Evolutionary conservation across 1,139 yeast genomes (phyloP), one percentile per base, ranked within the genome.

Genomic region (Zygoascus hellenicus): DNA sequence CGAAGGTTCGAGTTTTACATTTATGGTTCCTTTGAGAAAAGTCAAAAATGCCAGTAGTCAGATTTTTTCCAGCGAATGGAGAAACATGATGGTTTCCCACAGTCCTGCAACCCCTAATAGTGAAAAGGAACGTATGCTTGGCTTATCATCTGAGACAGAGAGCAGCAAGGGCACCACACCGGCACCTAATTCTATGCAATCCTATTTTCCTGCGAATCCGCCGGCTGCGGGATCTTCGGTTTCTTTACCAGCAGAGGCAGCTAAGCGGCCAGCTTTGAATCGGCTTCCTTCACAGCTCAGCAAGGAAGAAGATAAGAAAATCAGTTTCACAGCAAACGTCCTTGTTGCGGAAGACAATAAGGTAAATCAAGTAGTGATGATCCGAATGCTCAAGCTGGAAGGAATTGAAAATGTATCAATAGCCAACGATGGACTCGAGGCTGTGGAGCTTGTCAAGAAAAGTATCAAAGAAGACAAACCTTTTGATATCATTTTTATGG

Each of bases 321-420:
- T 54, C 41, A 47, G 42, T 14, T 48, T 53, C 43, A 14, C 36
- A 5, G 69, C 72, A 36, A 65, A 71, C 46, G 79, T 92, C 19
- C 72, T 92, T 47, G 92, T 92, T n/a, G 97, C 96, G 0, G 98
- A 92, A 62, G 98, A 92, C 61, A 92, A 92, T 60, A 71, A 77
- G 58, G 97, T 94, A 9, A 92, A 92, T 62, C 97, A 90, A 64
- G 96, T 90, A 63, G 97, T 92, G 22, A 86, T 90, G 63, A 80
- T 77, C 57, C 71, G 97, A 50, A 90, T 92, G 97, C 71, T 94
- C 51, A 78, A 77, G 52, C 70, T 90, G 13, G 97, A 92, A 67
- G 96, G 96, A 0, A 78, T 86, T 51, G 68, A 66, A 3, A 77
- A 83, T 55, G 75, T 92, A 38, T 78, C 80, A 6, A 72, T 92